Base-by-base conservation (phyloP, 2,329 filamentous ascomycete genomes). In the Ceratocystis papillata region DNA sequence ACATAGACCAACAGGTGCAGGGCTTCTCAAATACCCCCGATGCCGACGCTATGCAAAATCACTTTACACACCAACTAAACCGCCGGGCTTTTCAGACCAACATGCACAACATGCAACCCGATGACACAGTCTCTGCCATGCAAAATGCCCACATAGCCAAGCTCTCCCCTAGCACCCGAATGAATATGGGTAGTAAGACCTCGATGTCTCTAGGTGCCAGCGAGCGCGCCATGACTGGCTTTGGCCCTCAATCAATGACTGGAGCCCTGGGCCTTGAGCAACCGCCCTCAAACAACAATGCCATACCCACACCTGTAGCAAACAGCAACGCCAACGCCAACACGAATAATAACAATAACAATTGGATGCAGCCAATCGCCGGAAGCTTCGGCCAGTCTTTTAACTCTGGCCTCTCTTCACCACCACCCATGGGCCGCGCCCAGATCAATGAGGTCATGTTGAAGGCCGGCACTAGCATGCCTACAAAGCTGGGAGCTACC, bases 1-100 rank as follows among this genome's bases (percentile, higher is more conserved):
- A 77, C 62, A 77, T 87, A 71, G 86, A 89, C 69, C 78, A 82
- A 61, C 86, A 88, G 67, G 85, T 90, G 73, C 87, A 88, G 72
- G 85, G 90, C 69, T 97, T 88, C 76, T 96, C 93, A 22, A 90
- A 89, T 74, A 96, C 92, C 1, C 92, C 93, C 2, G 93, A 97
- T 68, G 90, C 90, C 64, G 88, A 90, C 64, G 91, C 93, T 5
- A 93, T 96, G 68, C 89, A 95, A 73, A 96, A 91, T 72, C 93
- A 93, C 0, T 66, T 53, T 55, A 59, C 64, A 12, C 84, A 88
- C 71, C 86, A 83, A 72, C 94, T 92, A 78, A 87, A 86, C 76
- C 88, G 88, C 72, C 81, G 81, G 45, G 88, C 91, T 70, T 95
- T 90, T 74, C 84, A 88, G 57, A 83, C 83, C 45, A 65, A 59